Base-by-base conservation (phyloP, 2,329 filamentous ascomycete species). In the Fusarium transvaalense region DNA sequence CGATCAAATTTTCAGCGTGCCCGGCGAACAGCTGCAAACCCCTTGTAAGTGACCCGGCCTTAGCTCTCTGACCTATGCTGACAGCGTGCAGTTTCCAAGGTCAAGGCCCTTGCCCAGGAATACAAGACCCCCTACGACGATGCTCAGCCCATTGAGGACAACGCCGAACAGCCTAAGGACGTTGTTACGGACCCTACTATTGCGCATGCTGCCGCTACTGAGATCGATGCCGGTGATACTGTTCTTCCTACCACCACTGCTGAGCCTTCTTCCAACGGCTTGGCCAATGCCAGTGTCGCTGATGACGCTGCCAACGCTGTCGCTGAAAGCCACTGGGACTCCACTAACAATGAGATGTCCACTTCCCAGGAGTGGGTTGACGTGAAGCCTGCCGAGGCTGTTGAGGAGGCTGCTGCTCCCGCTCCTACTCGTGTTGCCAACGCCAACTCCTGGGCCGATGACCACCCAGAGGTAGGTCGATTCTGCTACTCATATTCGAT, bases 381-480 rank as follows among this genome's bases (percentile, higher is more conserved):
- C 56, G 80, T 85, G 6, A 88, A 93, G 77, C 88, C 92, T 52
- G 88, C 91, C 58, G 88, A 94, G 75, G 86, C 90, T 46, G 82
- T 88, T 52, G 93, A 97, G 83, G 92, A 96, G 65, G 88, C 84
- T 46, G 87, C 88, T 37, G 53, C 64, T 53, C 59, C 61, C 27
- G 88, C 87, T n/a, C 86, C 89, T 46, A 88, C 87, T 9, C 81
- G 82, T 10, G 78, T 82, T 38, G 76, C 81, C 56, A 84, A 85
- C 74, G 83, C 84, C 31, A 89, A 91, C 76, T 93, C 90, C 74
- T 97, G 92, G 92, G 92, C 92, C 27, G 93, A 97, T 74, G 92
- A 96, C 64, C 87, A 92, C 72, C 88, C 91, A 19, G 87, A 83
- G 76, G 83, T 86, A 76, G 71, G 81, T 75, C 25, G 14, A 42